Conservation (phyloP, 257 asterid genomes). For the Osmanthus fragrans region DNA sequence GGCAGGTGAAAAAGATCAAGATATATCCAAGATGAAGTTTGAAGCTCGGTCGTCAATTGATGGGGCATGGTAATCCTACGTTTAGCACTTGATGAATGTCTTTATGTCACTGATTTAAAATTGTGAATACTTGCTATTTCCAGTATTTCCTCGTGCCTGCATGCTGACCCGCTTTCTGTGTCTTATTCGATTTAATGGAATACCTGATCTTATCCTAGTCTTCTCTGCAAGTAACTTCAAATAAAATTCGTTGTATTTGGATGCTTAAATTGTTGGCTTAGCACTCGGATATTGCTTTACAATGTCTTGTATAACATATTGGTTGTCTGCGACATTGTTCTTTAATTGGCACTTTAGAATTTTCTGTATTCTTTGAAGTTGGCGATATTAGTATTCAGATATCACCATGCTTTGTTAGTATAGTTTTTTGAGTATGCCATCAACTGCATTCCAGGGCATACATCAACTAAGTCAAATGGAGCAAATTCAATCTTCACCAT, state of each 20-base stretch:
- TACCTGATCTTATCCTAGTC: background rate
- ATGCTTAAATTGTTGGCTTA: background rate
- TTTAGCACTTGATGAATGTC: background rate
- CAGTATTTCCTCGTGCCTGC: conserved; percentile 1
- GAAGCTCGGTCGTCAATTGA: conserved; percentile 83
- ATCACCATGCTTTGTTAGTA: too few relatives aligned
- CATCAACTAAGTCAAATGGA: too few relatives aligned
- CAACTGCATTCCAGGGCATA: too few relatives aligned
- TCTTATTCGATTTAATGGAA: conserved; percentile 2
- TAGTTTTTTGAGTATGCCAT: too few relatives aligned
- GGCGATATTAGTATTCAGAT: too few relatives aligned
- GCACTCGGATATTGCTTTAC: too few relatives aligned
- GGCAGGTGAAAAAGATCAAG: conserved; percentile 53
- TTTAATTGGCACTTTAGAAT: too few relatives aligned
- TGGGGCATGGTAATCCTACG: conserved; percentile 75
- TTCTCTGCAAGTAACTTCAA: background rate
- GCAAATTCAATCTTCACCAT: too few relatives aligned
- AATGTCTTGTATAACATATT: too few relatives aligned
- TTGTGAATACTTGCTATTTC: too few relatives aligned
- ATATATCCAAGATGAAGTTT: conserved; percentile 57
- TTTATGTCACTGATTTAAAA: conserved; percentile 1
- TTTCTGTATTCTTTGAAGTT: too few relatives aligned
- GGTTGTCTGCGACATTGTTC: too few relatives aligned
- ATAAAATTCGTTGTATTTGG: background rate
- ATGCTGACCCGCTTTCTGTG: background rate